These are phyloP conservation scores for Magnusiomyces fungicola DNA, from an alignment of 1,139 yeast genomes.

Conservation along the genomic window DNA sequence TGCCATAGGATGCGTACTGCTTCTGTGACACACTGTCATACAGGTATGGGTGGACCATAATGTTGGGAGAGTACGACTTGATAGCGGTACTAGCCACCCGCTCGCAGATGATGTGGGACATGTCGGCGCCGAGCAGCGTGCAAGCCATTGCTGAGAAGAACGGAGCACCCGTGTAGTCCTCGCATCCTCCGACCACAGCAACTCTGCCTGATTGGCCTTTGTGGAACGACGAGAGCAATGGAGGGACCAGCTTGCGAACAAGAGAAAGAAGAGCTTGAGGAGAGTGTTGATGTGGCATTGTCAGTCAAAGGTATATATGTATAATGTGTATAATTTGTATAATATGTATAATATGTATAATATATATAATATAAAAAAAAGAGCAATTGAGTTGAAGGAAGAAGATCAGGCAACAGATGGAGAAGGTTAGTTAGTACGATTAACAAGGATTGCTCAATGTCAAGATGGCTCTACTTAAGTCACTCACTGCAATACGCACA, in stretches of 20 bases:
- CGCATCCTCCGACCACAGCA: constrained; percentile 88
- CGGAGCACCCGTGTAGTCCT: constrained; percentile 96
- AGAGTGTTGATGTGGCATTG: constrained; percentile 2
- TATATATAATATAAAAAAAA: too few relatives aligned
- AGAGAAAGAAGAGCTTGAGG: constrained; percentile 18
- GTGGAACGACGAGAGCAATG: constrained; percentile 61
- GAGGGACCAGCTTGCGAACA: constrained; percentile 61
- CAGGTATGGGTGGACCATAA: constrained; percentile 94
- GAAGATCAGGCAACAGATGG: background rate
- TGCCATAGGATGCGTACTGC: constrained; percentile 10
- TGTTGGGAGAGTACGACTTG: constrained; percentile 82
- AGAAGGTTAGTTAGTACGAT: too few relatives aligned
- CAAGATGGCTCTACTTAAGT: too few relatives aligned
- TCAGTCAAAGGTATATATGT: background rate
- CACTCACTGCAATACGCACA: too few relatives aligned
- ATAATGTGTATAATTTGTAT: too few relatives aligned
- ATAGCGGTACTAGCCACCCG: constrained; percentile 69
- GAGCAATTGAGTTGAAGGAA: background rate
- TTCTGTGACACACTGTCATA: constrained; percentile 24
- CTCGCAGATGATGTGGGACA: constrained; percentile 84
- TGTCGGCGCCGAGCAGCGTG: constrained; percentile 78
- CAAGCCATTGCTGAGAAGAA: constrained; percentile 82
- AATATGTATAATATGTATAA: too few relatives aligned
- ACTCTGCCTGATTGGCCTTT: constrained; percentile 92
- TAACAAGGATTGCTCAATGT: too few relatives aligned